Evolutionary conservation across 805 yeast genomes (phyloP), one percentile per base, ranked within the genome.

Genomic region (Zygotorulaspora sp.): DNA sequence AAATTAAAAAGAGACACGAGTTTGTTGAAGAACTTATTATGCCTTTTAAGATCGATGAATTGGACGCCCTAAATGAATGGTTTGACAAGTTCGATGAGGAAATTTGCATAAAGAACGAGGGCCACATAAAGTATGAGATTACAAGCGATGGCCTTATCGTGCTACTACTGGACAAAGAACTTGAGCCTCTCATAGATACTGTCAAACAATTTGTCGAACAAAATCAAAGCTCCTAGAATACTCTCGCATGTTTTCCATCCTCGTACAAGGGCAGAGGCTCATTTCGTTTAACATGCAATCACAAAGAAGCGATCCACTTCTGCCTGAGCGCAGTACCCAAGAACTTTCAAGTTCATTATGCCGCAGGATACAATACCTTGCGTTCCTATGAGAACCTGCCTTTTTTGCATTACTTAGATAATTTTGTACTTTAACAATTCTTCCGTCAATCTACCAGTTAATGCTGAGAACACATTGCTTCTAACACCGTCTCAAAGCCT

Each of bases 71-170:
- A 21, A 61, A 61, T 24, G 36, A 42, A 15, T 61, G 65, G 65
- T 62, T 62, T 44, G 65, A 61, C 43, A 57, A 53, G 35, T 53
- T 65, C 48, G 69, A 57, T 44, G 59, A 51, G 26, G 52, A 55
- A 18, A 58, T 62, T 15, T 62, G 63, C 40, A 61, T 62, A 49
- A 65, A 65, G 34, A 61, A 62, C 35, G 66, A 62, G 41, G 65
- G 65, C 9, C 59, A 57, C 45, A 58, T 62, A 27, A 62, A 62
- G 28, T 62, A 62, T 38, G 66, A 62, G 38, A 62, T 62, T 32
- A 62, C 58, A 21, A 62, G 64, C 38, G 66, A 62, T 42, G 66
- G 66, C 19, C 40, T 62, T 23, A 60, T 62, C 25, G 57, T 62
- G 1, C 39, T 62, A 17, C 47, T 62, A 21, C 39, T 62, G 10